These are phyloP conservation scores for Gremmenia infestans DNA, from an alignment of 2,329 filamentous ascomycete species.

Conservation along the genomic window DNA sequence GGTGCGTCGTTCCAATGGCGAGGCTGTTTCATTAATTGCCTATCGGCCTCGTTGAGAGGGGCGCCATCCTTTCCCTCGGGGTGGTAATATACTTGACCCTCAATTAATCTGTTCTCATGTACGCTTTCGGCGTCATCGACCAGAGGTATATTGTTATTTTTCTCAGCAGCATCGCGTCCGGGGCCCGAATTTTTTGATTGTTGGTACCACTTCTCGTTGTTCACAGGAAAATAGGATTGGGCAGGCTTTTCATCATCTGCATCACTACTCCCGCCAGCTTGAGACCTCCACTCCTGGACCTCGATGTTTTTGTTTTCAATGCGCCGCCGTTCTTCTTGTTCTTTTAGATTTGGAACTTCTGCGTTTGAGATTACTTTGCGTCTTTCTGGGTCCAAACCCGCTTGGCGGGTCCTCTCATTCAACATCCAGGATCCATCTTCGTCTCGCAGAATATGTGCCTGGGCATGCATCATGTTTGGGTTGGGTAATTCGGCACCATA, in stretches of 20 bases:
- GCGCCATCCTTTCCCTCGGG: conserved; percentile 8
- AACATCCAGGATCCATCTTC: conserved; percentile 26
- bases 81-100: conserved; percentile 30
- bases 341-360: conserved; percentile 28
- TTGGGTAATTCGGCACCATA: conserved; percentile 13
- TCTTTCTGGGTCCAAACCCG: conserved; percentile 27
- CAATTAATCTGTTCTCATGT: conserved; percentile 28
- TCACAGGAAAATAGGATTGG: conserved; percentile 17
- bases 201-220: conserved; percentile 10
- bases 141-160: conserved; percentile 20
- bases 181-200: conserved; percentile 5
- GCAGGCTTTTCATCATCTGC: conserved; percentile 17
- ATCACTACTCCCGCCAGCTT: conserved; percentile 18
- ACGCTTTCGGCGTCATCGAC: conserved; percentile 28
- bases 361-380: conserved; percentile 19
- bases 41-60: conserved; percentile 21
- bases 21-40: conserved; percentile 25
- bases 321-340: conserved; percentile 28
- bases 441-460: conserved; percentile 15
- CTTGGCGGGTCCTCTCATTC: conserved; percentile 21
- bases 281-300: conserved; percentile 32
- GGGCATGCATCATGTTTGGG: conserved; percentile 2
- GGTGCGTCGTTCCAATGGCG: conserved; percentile 35
- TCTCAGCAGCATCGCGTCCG: conserved; percentile 7
- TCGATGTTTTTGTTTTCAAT: conserved; percentile 29